Evolutionary conservation across 768 basidiomycete species (phyloP).

Genomic region (Tubosaeta sp.): DNA sequence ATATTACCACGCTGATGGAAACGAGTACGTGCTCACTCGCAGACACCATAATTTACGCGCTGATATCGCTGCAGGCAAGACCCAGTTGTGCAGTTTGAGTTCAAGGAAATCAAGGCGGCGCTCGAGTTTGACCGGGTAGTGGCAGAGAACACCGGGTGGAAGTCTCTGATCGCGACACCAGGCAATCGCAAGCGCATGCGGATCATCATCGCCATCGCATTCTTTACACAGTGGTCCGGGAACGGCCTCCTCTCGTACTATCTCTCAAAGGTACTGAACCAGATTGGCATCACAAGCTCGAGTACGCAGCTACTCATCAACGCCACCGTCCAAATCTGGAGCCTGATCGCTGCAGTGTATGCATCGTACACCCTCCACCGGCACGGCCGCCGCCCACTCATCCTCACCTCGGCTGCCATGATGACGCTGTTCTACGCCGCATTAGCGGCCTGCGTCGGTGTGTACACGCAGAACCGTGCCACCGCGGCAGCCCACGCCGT

Average conservation of each 20-base stretch:
- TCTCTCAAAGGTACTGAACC: slow-evolving; percentile 62
- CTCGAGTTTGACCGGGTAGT: slow-evolving; percentile 64
- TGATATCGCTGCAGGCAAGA: slow-evolving; percentile 40
- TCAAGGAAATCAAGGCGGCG: slow-evolving; percentile 75
- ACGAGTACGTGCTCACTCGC: slow-evolving; percentile 39
- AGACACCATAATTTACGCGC: background rate
- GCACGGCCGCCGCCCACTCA: slow-evolving; percentile 61
- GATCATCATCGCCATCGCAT: slow-evolving; percentile 60
- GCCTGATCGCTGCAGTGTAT: slow-evolving; percentile 11
- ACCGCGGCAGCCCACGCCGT: slow-evolving; percentile 46
- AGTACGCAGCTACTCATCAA: slow-evolving; percentile 59
- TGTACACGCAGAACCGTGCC: slow-evolving; percentile 42
- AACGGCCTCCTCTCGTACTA: slow-evolving; percentile 73
- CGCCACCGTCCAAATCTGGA: slow-evolving; percentile 51
- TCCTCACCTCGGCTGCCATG: slow-evolving; percentile 51
- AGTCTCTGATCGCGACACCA: slow-evolving; percentile 56
- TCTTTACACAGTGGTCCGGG: slow-evolving; percentile 77
- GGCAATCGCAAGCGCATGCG: slow-evolving; percentile 69
- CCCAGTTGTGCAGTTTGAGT: slow-evolving; percentile 69
- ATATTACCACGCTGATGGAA: slow-evolving; percentile 79
- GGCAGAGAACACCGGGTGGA: slow-evolving; percentile 61
- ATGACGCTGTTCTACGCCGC: slow-evolving; percentile 65
- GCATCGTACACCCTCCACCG: slow-evolving; percentile 43
- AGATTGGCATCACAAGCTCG: slow-evolving; percentile 56
- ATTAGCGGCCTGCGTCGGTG: slow-evolving; percentile 63